Base-by-base conservation (phyloP, 257 asterid genomes). In the Ocimum tenuiflorum region DNA sequence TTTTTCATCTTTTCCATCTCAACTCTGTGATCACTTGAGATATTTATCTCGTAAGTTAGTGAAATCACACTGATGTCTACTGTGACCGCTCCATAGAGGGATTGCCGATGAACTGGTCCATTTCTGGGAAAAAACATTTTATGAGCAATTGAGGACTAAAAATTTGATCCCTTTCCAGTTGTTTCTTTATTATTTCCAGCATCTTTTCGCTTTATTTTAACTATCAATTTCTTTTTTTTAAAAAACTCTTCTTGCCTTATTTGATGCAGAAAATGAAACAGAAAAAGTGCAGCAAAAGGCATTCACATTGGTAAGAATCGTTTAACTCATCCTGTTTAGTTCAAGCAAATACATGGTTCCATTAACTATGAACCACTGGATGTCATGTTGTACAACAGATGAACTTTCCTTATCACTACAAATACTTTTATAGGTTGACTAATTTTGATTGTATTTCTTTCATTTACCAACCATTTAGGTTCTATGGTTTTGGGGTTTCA, bases 241-340 rank as follows among this genome's bases (percentile, higher is more conserved):
- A n/a, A n/a, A n/a, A 55, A 17, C 18, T 46, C 15, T 24, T 17
- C 55, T 71, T 24, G 14, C 75, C 67, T 68, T 54, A 17, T 73
- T 22, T 66, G 60, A 64, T 79, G 83, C 81, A 89, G 98, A 78
- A 49, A 85, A 66, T 67, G 81, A 70, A 67, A 39, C 82, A 19
- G 87, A 77, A 65, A 82, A 77, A 77, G 74, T 63, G 27, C 50
- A 77, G 62, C 55, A 69, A 63, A 78, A 53, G 72, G 67, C 74
- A 49, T 81, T 92, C 67, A 68, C 94, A 43, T 23, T 74, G 91
- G 98, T 92, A 81, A 56, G 74, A 65, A 46, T 62, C 53, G 39
- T 72, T 64, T 58, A 41, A 46, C 13, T 27, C 43, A 65, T 35
- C 52, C 47, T 68, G 41, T 59, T 41, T 55, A 47, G 23, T 71